Base-by-base conservation (phyloP, 2,329 filamentous ascomycete genomes). In the Scedosporium dehoogii region DNA sequence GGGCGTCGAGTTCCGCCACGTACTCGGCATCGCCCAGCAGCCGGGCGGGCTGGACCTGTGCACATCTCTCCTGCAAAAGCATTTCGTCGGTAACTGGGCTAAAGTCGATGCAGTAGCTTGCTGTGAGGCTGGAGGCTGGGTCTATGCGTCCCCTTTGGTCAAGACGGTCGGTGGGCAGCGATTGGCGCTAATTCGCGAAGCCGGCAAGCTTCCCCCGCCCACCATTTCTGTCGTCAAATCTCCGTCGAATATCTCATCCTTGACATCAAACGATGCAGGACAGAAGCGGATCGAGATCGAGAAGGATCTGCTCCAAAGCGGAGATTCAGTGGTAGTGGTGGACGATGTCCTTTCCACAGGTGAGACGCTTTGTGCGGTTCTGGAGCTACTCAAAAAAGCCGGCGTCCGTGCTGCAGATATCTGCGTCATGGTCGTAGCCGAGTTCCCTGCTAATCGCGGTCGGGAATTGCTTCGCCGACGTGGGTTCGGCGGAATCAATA, bases 321-420 rank as follows among this genome's bases (percentile, higher is more conserved):
- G 71, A 1, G 71, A 69, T 3, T 73, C 73, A 3, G 78, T 86
- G 10, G 73, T 86, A n/a, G 76, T 86, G 0, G 75, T 87, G 4
- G 84, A 87, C 63, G 84, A 87, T 70, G 82, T 85, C 29, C 77
- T 87, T 62, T 76, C 84, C 5, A 81, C 79, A 0, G 83, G 82
- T 1, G 66, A 75, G 66, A 86, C 83, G 2, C 76, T 86, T 44
- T 79, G 73, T 68, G 81, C 80, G 6, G 74, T 84, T 42, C 66
- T 87, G 41, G 65, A 75, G 66, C 71, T 87, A 1, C 68, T 86
- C 27, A 12, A 48, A 1, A 58, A 79, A 66, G 76, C 73, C 64
- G 78, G 78, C 0, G 65, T 85, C 16, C 7, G 57, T n/a, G 42
- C 63, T 0, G 72, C 78, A 46, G n/a, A 77, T 65, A 63, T 85